Base-by-base conservation (phyloP, 768 basidiomycete genomes). In the Strobilomyces confusus region DNA sequence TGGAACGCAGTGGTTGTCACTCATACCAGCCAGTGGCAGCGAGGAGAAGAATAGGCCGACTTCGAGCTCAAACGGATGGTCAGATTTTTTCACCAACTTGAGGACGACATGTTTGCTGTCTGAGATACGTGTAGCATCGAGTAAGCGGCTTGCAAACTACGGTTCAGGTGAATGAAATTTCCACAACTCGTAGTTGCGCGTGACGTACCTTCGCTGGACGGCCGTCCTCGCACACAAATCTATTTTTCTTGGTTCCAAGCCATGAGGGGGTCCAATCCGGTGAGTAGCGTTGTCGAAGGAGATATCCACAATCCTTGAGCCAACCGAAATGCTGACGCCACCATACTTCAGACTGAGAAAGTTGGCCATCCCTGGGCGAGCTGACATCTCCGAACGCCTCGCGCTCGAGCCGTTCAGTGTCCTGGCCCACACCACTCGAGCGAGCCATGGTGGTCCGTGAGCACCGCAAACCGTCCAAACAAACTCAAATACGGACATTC, bases 181-280 rank as follows among this genome's bases (percentile, higher is more conserved):
- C 6, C 2, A 63, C 67, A 5, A 64, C 11, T n/a, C 3, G 13
- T 5, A 17, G n/a, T 25, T 12, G 11, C 7, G 14, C 4, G 63
- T 67, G 9, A 43, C 30, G 33, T 45, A 45, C 44, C 19, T 22
- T 22, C 33, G 12, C 0, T 0, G 13, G 52, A 0, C 4, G 67
- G 63, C 8, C 42, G 37, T 59, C 60, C 33, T 63, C 59, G 20
- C 44, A 49, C 5, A n/a, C 9, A 1, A 40, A 1, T 44, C 53
- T 19, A 2, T 3, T 42, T 4, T 51, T 55, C 12, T 49, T 48
- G 0, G 51, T 43, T 25, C 25, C 32, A 40, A 5, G 25, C 64
- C 63, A 64, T 11, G 63, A 64, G 3, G 63, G 63, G 0, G 9
- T 33, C 63, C 63, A 64, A 0, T 49, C 56, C 0, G 63, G 62